Evolutionary conservation across 768 basidiomycete species (phyloP), one percentile per base, ranked within the genome.

Genomic region (Trametes cingulata): DNA sequence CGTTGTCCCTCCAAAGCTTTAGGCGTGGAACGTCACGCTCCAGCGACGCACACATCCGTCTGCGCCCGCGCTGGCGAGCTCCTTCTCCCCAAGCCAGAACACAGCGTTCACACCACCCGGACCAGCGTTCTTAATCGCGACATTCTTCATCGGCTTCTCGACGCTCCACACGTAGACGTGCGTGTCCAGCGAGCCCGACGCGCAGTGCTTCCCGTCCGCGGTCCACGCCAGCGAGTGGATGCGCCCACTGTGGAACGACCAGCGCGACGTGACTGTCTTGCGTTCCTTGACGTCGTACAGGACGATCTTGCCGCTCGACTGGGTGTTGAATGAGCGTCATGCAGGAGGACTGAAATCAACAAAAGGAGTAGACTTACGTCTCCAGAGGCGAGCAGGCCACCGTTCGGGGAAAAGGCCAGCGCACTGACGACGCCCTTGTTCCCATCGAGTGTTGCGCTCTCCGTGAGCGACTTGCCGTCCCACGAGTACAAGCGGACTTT

Each of bases 111-210:
- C 88, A 9, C 95, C 95, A 13, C 93, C 91, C 6, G 92, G 85
- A 37, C 86, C 86, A 0, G 91, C 93, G 61, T 94, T 94, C 79
- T 87, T 88, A 71, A 98, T 86, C 25, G 86, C 81, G 36, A 94
- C 84, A 65, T 90, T 91, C 73, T 82, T 86, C 72, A 84, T 75
- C 9, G 88, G 86, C 68, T 85, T 82, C 43, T 76, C 76, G 29
- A 93, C 85, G 63, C 87, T 86, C 86, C 91, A 98, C 24, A 98
- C 75, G 68, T 94, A 97, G 5, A 96, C 85, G 65, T 93, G 85
- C 29, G 95, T 95, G 71, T 98, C 96, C n/a, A 96, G 80, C 19
- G 93, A 92, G 12, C 89, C 94, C 4, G 93, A 94, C 12, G 87
- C 95, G 62, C 90, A 83, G 68, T 95, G 86, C 61, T 80, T 79